Evolutionary conservation across 2,329 filamentous ascomycete species (phyloP).

Genomic region (Aspergillus jensenii): DNA sequence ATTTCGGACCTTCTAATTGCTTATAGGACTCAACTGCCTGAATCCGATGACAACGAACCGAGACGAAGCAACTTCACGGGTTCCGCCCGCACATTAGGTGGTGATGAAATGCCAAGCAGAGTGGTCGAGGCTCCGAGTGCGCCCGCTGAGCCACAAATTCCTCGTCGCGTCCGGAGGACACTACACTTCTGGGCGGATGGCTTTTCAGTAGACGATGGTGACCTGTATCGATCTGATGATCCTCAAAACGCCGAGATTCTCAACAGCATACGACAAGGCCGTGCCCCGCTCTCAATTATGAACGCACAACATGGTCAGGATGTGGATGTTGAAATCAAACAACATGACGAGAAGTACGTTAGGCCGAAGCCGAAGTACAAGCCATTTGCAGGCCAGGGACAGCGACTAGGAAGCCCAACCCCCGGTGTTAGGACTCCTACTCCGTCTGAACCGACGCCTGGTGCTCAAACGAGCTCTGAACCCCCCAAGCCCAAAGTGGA

Average conservation of each 20-base stretch:
- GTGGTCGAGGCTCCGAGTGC: constrained; percentile 54
- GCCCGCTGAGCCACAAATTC: constrained; percentile 36
- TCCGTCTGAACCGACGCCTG: constrained; percentile 29
- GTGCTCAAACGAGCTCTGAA: constrained; percentile 21
- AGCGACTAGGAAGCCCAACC: constrained; percentile 63
- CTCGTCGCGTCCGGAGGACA: constrained; percentile 56
- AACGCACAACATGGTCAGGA: constrained; percentile 63
- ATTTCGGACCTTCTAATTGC: neutral
- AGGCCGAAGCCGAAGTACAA: constrained; percentile 64
- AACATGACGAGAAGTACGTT: constrained; percentile 64
- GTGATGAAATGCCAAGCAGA: constrained; percentile 61
- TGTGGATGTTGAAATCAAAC: constrained; percentile 64
- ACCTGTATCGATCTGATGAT: constrained; percentile 63
- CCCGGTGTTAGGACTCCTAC: constrained; percentile 49
- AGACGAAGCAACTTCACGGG: constrained; percentile 55
- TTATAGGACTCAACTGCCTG: constrained; percentile 30
- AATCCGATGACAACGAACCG: constrained; percentile 45
- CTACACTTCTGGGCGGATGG: constrained; percentile 67
- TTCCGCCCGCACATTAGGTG: constrained; percentile 63
- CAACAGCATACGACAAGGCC: constrained; percentile 62
- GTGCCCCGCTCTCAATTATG: constrained; percentile 62
- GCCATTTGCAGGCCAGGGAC: constrained; percentile 60
- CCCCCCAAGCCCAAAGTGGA: constrained; percentile 52
- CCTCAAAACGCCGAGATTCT: constrained; percentile 62
- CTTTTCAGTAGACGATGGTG: constrained; percentile 66